Base-by-base conservation (phyloP, 2,329 filamentous ascomycete species). In the Rhytidhysteron rufulum region DNA sequence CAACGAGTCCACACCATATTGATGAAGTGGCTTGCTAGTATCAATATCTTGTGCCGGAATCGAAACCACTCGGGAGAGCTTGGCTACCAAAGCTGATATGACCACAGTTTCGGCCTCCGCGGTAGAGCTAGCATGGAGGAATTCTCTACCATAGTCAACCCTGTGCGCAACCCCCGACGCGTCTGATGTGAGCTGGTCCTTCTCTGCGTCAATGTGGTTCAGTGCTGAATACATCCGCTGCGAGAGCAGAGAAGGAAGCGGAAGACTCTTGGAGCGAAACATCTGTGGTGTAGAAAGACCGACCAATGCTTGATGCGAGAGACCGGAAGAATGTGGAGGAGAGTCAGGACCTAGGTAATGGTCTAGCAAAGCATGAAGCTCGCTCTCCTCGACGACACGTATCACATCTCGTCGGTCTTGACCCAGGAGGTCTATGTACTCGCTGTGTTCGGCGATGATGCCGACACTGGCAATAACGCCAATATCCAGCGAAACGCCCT, bases 401-500 rank as follows among this genome's bases (percentile, higher is more conserved):
- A 33, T 33, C 8, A 33, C 31, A n/a, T n/a, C n/a, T n/a, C n/a
- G n/a, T 15, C 31, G 7, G 16, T 15, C 31, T 16, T 7, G 7
- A 8, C 11, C 16, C 18, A 24, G 19, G 8, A 6, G 16, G 34
- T 21, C 9, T 6, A 13, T 11, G 6, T 21, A 7, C 6, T 42
- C 40, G 6, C 21, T 9, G 16, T 33, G 7, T 20, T 33, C 31
- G 31, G 31, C 31, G n/a, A 33, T 20, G 15, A 33, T 16, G 31
- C 55, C 55, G 10, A 55, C 51, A 15, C 49, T 55, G 8, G 39
- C 45, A 21, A 60, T 40, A 5, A 29, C 30, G 16, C 45, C 42
- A 21, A 57, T 44, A 38, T 54, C 40, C 9, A 33, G 15, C 7
- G 31, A 7, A 8, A 33, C 17, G 8, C 8, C 31, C 9, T 15